Evolutionary conservation across 2,329 filamentous ascomycete species (phyloP).

Genomic region (Grosmannia serpens): DNA sequence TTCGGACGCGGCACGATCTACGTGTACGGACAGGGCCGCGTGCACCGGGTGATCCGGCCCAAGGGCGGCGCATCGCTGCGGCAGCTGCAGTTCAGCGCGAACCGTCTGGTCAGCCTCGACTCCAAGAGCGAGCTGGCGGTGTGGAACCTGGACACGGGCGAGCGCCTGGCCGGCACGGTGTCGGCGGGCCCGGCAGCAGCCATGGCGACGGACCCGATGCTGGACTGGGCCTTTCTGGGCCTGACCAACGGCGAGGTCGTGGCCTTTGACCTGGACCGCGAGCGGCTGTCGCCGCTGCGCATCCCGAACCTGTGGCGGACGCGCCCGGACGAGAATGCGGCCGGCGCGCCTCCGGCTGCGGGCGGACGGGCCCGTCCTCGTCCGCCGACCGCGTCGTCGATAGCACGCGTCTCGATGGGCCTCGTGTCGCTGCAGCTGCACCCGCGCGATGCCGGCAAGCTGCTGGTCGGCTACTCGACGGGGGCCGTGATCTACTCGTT

Average conservation of each 20-base stretch:
- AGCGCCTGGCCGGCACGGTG: constrained; percentile 55
- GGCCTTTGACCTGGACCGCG: constrained; percentile 86
- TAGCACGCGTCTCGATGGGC: constrained; percentile 15
- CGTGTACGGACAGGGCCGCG: constrained; percentile 70
- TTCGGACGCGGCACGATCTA: constrained; percentile 84
- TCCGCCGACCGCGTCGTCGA: not conserved
- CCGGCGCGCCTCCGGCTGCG: constrained; percentile 20
- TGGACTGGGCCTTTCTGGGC: constrained; percentile 89
- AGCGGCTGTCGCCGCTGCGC: constrained; percentile 61
- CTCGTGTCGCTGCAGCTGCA: constrained; percentile 76
- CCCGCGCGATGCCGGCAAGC: constrained; percentile 80
- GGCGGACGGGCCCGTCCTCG: constrained; percentile 25
- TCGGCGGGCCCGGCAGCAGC: constrained; percentile 66
- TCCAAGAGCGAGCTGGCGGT: constrained; percentile 74
- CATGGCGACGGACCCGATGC: constrained; percentile 71
- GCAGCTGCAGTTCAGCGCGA: constrained; percentile 71
- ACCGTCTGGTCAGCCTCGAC: constrained; percentile 77
- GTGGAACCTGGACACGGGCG: constrained; percentile 66
- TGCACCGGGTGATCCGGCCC: constrained; percentile 63
- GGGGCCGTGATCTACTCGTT: constrained; percentile 89
- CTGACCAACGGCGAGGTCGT: constrained; percentile 73
- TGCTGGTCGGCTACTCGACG: constrained; percentile 82
- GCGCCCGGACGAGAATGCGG: constrained; percentile 43
- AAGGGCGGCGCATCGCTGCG: constrained; percentile 63
- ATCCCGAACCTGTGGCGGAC: constrained; percentile 82